Base-by-base conservation (phyloP, 2,329 filamentous ascomycete genomes). In the Fusarium haematococcum region DNA sequence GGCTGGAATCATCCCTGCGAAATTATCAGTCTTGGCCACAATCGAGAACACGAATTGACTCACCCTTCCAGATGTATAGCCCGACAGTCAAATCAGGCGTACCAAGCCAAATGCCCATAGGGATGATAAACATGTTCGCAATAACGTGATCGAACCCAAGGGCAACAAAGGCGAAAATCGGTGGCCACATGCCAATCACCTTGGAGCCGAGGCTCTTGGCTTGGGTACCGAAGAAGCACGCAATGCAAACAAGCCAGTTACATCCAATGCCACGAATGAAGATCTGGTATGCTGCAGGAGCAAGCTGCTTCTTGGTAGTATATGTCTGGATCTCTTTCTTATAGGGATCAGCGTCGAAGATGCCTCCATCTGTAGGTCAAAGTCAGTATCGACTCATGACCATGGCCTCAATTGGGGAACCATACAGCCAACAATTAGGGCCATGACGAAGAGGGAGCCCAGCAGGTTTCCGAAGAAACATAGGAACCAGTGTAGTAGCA, bases 201-300 rank as follows among this genome's bases (percentile, higher is more conserved):
- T 90, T 90, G 11, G 86, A 87, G 20, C 83, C 81, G 14, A 89
- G 79, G 63, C 90, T 88, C 4, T 77, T 84, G 10, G 85, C 86
- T 68, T 86, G 85, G 4, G 86, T 81, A 0, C 82, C 83, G 2
- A 88, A 78, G 67, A 84, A 90, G 64, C 86, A 86, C 0, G 87
- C 87, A 13, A 90, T 79, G 68, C 87, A 89, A 13, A 91, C 88
- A 0, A 91, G 85, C 88, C 88, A 90, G 79, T 90, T 90, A 67
- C 85, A 87, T 20, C 88, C 86, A 59, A 91, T 89, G 2, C 81
- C 88, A 33, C 87, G 84, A 0, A 90, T 80, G 74, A 91, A 89
- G 50, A 90, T 87, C 61, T 86, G 84, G 60, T 88, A 83, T 80
- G 86, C 88, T 1, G 81, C 75, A 0, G 88, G 88, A 0, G 78